Base-by-base conservation (phyloP, 164 flowering plant species). In the Sextonia rubra region DNA sequence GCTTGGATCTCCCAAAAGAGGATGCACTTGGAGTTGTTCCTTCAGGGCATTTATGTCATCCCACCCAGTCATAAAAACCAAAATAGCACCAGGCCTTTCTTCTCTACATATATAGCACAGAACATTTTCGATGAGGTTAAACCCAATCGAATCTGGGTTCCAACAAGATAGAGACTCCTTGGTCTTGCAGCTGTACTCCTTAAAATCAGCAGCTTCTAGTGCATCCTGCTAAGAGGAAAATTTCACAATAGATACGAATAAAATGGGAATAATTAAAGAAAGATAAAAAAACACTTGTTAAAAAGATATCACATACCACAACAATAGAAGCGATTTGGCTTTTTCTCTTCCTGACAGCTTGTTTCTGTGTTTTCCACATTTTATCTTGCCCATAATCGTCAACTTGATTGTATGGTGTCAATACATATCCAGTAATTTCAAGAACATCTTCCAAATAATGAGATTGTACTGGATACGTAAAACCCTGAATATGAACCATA, bases 11-110 rank as follows among this genome's bases (percentile, higher is more conserved):
- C 99, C 98, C 69, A 96, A 75, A 3, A 86, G 70, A 71, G 87
- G 85, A 85, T 96, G 86, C 63, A 85, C 77, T 79, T 82, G 92
- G 22, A 93, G 95, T 85, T 93, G 88, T 29, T 96, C 97, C 75
- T 89, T 96, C 68, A 93, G 77, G 72, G 94, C 83, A 77, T 85
- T 91, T 75, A 96, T 93, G 83, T 96, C 99, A 81, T 96, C 99
- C 99, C 99, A 96, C 5, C 98, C 99, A 67, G 98, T 96, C 98
- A 96, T 84, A 81, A 96, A 96, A 60, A 96, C 97, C 75, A 96
- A 82, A 78, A 96, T 77, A 77, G 97, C 97, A 77, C 98, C 99
- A 52, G 95, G 90, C 56, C 75, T 84, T 79, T 88, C 97, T 67
- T 86, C 82, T 78, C 86, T 87, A 80, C 95, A 91, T 63, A 96